Evolutionary conservation across 768 basidiomycete genomes (phyloP), one percentile per base, ranked within the genome.

Genomic region (Leucocoprinus birnbaumii): DNA sequence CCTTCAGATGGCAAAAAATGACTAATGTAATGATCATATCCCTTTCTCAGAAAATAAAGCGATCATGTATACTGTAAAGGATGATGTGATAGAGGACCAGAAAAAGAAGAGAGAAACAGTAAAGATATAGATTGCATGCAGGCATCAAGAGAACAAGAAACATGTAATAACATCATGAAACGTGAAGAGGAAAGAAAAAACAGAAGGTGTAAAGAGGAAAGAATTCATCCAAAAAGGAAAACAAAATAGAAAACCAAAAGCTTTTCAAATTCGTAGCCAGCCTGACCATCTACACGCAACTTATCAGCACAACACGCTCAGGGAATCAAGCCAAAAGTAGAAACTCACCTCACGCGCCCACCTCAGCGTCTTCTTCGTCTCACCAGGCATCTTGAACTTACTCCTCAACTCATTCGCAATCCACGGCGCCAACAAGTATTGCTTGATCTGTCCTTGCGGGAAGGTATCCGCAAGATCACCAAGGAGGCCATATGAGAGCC

Each of bases 401-500:
- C 80, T 78, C 59, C 90, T 82, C 62, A 95, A 72, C 59, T 91
- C 84, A 19, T 72, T 71, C 0, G 83, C 87, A 59, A 90, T 72
- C 94, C 95, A 97, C 34, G 87, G 86, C 38, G 82, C 72, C 43
- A 94, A 78, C 55, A 98, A 74, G 45, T 83, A 69, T 25, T 87
- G 85, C 76, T 91, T 91, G 62, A 98, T 78, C 65, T 92, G 79
- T 25, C 91, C 90, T 53, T 78, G 74, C 34, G 87, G 82, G 82
- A 91, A 98, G 27, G 84, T 80, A 64, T 95, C 92, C 1, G 94
- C 94, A 18, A 99, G 77, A 65, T 99, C 97, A 54, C 97, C 97
- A 57, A 98, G 73, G 7, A 98, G 80, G 38, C 96, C 97, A 58
- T 90, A 86, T 3, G 82, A 82, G 49, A 91, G 71, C 64, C 87